Evolutionary conservation across 1,284 basidiomycete species (phyloP), one percentile per base, ranked within the genome.

Genomic region (Fistulinella staudtii): DNA sequence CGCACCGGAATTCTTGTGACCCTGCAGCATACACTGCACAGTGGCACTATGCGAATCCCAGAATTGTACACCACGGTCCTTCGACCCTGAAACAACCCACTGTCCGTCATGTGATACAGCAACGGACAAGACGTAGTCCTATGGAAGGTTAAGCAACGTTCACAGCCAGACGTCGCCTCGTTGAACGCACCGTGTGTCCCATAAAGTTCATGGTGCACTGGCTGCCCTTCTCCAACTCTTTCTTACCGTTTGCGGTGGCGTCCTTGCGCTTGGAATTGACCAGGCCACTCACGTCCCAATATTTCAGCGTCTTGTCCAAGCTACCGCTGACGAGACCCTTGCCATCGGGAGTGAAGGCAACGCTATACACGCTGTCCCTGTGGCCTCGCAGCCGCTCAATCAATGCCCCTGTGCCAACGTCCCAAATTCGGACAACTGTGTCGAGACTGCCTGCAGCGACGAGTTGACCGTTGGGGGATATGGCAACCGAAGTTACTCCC

Each of bases 71-170:
- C 85, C 83, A 18, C 91, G 80, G 66, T 96, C 93, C 64, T 94
- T 94, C 17, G 89, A 92, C 20, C 91, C 90, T 17, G 89, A 91
- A 3, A 92, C 89, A 52, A 94, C 82, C 84, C 88, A 94, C 51
- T 83, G 77, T 20, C 86, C 86, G 63, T 95, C 90, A 45, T 87
- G 85, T 18, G 85, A 86, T 46, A 90, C 85, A 18, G 87, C 85
- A 29, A 89, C 85, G 13, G 80, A 81, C 23, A 90, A 70, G 15
- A 91, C 87, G 56, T 88, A 89, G 61, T 91, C 88, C 77, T 83
- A 43, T 30, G 23, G 18, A 41, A 35, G 37, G 34, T 22, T 5
- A 30, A 28, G 14, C 15, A 51, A 23, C 51, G 41, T 39, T 38
- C 28, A 47, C 13, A 36, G 9, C 11, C n/a, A 15, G 13, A 39